Base-by-base conservation (phyloP, 169 alveolate species). In the Cryptosporidium sp. region DNA sequence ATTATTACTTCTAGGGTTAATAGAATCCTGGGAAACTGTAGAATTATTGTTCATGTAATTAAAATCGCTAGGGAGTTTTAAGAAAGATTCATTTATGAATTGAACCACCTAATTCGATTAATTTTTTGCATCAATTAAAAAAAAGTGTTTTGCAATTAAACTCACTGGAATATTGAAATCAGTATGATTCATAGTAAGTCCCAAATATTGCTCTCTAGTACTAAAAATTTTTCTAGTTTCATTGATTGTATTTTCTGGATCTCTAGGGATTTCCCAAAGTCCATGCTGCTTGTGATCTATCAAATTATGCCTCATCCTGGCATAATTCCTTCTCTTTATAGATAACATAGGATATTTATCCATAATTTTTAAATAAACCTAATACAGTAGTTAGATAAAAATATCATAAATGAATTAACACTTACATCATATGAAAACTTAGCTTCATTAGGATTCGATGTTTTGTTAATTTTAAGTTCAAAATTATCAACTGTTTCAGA, bases 171-270 rank as follows among this genome's bases (percentile, higher is more conserved):
- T 0, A 8, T 52, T n/a, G 3, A 8, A 16, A 26, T 71, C 21
- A 14, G 61, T 43, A 16, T 43, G 39, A 14, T 73, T 73, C 31
- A 33, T 31, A 18, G 86, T 73, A 10, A 73, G 55, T 14, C 86
- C 86, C 9, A 73, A n/a, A 58, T 73, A 73, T 23, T 35, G 29
- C 31, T 73, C 86, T 37, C 86, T 73, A 31, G 23, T 73, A 14
- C 6, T 7, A 55, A 73, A 73, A 9, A 62, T 41, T 33, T 73
- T 55, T n/a, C 33, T 55, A 14, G 68, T 73, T 33, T 33, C 71
- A 55, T 73, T 51, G n/a, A 58, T n/a, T 1, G 5, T 18, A 26
- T n/a, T 45, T 73, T 21, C 23, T 29, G 55, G 71, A 51, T 55
- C 71, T 59, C 43, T 73, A 35, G 45, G 86, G 5, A 73, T 73